Evolutionary conservation across 2,329 filamentous ascomycete species (phyloP), one percentile per base, ranked within the genome.

Genomic region (Alternaria ethzedia): DNA sequence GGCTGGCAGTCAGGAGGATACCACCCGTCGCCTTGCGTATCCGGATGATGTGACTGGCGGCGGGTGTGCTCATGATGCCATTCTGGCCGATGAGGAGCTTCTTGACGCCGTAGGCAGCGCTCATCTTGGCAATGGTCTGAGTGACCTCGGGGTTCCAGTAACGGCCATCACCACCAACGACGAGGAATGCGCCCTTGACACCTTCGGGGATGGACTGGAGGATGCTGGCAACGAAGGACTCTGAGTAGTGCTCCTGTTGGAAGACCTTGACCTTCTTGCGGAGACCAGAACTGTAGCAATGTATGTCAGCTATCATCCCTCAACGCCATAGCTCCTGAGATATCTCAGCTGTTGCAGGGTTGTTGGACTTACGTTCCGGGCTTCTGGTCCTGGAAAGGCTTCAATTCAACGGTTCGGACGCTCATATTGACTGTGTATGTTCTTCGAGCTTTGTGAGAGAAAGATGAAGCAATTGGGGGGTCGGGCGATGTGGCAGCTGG

Each of bases 201-300:
- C 96, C 96, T 82, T 99, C 96, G 30, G 96, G 96, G 75, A 99
- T 99, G 56, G 96, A 97, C 66, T 97, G 89, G 72, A 99, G 88
- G 80, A 97, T 97, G 82, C 93, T 95, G 70, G 95, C 87, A 72
- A 99, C 88, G 81, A 99, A 99, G 56, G 95, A 90, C 84, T 99
- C 96, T 82, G 93, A 94, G 87, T 99, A 99, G 84, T 99, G 88
- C 64, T 90, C 86, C 83, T 97, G 87, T 83, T 99, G 93, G 87
- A 99, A 99, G 80, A 97, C 92, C 78, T 93, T 94, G 84, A 98
- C 96, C 89, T 97, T 98, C 85, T 99, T 99, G 70, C 96, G 94
- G 82, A 99, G 93, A 82, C 96, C 96, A 72, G 96, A 99, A 73
- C 95, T 98, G 57, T 63, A 49, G 50, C 64, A 67, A 1, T 58